phyloP scores from a whole-genome alignment of 352 stramenopile species.

The Globisporangium emineosum region DNA sequence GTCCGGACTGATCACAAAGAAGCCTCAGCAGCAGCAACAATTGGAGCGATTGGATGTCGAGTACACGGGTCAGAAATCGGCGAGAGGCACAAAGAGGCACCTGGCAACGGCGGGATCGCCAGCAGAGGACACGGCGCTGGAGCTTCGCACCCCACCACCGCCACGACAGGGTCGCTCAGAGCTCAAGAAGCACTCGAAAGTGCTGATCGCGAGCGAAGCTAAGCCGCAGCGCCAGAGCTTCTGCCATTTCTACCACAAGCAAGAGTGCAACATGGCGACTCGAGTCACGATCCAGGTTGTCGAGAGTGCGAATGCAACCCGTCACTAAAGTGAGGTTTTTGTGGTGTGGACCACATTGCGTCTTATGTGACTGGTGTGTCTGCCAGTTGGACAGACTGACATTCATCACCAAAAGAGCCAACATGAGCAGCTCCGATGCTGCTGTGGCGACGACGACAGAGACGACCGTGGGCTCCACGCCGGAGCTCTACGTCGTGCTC shows the following conservation, averaged over 20 bases:
- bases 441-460: slow-evolving; percentile 6
- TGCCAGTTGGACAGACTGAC: not conserved
- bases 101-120: slow-evolving; percentile 9
- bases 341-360: slow-evolving; percentile 3
- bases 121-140: slow-evolving; percentile 17
- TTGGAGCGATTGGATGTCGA: slow-evolving; percentile 36
- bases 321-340: slow-evolving; percentile 6
- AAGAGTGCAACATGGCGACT: slow-evolving; percentile 45
- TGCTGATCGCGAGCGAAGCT: slow-evolving; percentile 39
- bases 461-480: not conserved
- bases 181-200: slow-evolving; percentile 59
- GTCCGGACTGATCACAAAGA: slow-evolving; percentile 2
- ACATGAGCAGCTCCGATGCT: slow-evolving; percentile 13
- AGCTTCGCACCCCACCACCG: slow-evolving; percentile 20
- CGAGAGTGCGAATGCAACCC: slow-evolving; percentile 8
- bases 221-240: slow-evolving; percentile 47
- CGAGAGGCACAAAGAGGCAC: slow-evolving; percentile 2
- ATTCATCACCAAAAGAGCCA: slow-evolving; percentile 2
- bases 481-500: slow-evolving; percentile 67
- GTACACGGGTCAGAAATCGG: slow-evolving; percentile 22
- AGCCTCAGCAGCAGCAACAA: slow-evolving; percentile 1
- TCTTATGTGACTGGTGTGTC: not conserved
- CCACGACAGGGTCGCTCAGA: slow-evolving; percentile 22
- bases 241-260: slow-evolving; percentile 59
- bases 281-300: slow-evolving; percentile 27